Conservation (phyloP, 768 basidiomycete genomes). For the Kwoniella bestiolae region DNA sequence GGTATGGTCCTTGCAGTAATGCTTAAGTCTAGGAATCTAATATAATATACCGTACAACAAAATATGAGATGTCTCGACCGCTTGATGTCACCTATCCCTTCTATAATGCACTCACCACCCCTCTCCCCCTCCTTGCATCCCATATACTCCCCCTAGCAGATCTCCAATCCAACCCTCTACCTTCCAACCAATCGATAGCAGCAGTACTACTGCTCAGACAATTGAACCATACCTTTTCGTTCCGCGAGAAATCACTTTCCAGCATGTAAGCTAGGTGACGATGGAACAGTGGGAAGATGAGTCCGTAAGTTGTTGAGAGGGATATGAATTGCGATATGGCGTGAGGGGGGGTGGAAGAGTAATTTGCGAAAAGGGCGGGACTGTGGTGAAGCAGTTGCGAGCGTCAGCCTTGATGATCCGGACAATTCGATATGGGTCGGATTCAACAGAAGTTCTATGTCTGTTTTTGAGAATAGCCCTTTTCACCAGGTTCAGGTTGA, state of each 20-base stretch:
- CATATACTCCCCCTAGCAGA: conserved; percentile 27
- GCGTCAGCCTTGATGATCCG: too few relatives aligned
- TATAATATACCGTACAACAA: neutral
- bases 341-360: conserved; percentile 56
- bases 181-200: conserved; percentile 59
- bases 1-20: too few relatives aligned
- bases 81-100: too few relatives aligned
- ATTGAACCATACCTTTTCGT: conserved; percentile 60
- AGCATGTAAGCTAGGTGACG: conserved; percentile 61
- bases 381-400: neutral
- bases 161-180: conserved; percentile 43
- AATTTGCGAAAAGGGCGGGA: conserved; percentile 60
- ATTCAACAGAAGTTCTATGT: too few relatives aligned
- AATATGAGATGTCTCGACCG: too few relatives aligned
- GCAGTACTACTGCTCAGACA: conserved; percentile 55
- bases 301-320: conserved; percentile 56
- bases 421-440: too few relatives aligned
- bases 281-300: conserved; percentile 61
- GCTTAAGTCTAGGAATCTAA: neutral
- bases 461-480: too few relatives aligned
- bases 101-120: neutral
- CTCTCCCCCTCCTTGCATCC: conserved; percentile 41
- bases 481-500: neutral
- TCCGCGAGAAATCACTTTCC: conserved; percentile 50
- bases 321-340: conserved; percentile 59